Evolutionary conservation across 2,329 filamentous ascomycete species (phyloP).

Genomic region (Epicoccum sorghinum): DNA sequence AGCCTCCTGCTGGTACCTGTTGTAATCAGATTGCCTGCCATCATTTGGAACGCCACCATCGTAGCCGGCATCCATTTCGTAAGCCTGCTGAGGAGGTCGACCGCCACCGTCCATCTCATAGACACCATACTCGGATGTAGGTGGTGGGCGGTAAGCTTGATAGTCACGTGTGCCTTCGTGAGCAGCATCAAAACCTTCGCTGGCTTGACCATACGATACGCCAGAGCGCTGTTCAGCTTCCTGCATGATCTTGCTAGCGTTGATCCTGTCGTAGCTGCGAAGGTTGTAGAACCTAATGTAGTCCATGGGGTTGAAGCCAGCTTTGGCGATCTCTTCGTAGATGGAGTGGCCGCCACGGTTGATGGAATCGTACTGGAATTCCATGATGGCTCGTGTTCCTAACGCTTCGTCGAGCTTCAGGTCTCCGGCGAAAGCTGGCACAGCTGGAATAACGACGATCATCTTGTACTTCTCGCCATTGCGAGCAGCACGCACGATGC

Average conservation of each 20-base stretch:
- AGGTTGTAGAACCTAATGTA: slow-evolving; percentile 89
- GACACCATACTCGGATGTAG: slow-evolving; percentile 46
- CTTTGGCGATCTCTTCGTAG: slow-evolving; percentile 69
- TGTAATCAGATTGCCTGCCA: slow-evolving; percentile 56
- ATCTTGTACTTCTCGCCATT: slow-evolving; percentile 73
- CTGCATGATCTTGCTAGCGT: slow-evolving; percentile 67
- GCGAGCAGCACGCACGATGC: slow-evolving; percentile 73
- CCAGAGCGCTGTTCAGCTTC: slow-evolving; percentile 67
- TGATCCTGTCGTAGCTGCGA: slow-evolving; percentile 83
- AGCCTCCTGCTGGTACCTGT: slow-evolving; percentile 75
- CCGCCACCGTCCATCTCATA: slow-evolving; percentile 40
- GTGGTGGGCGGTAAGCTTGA: slow-evolving; percentile 41
- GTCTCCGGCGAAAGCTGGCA: slow-evolving; percentile 84
- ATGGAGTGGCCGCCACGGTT: slow-evolving; percentile 78
- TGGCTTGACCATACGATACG: slow-evolving; percentile 70
- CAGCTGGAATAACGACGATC: slow-evolving; percentile 77
- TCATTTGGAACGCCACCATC: slow-evolving; percentile 26
- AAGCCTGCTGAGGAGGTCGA: slow-evolving; percentile 25
- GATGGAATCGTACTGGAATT: slow-evolving; percentile 80
- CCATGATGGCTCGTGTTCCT: slow-evolving; percentile 84
- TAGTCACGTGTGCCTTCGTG: slow-evolving; percentile 50
- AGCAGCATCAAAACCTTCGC: slow-evolving; percentile 66
- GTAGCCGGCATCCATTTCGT: slow-evolving; percentile 29
- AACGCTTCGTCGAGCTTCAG: slow-evolving; percentile 73
- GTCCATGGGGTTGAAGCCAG: slow-evolving; percentile 71